A percentile compares a stretch with the other conserved stretches of the same genome.
Evolutionary conservation across 345 rosid species (phyloP).

Genomic region (Rhodamnia rubescens): DNA sequence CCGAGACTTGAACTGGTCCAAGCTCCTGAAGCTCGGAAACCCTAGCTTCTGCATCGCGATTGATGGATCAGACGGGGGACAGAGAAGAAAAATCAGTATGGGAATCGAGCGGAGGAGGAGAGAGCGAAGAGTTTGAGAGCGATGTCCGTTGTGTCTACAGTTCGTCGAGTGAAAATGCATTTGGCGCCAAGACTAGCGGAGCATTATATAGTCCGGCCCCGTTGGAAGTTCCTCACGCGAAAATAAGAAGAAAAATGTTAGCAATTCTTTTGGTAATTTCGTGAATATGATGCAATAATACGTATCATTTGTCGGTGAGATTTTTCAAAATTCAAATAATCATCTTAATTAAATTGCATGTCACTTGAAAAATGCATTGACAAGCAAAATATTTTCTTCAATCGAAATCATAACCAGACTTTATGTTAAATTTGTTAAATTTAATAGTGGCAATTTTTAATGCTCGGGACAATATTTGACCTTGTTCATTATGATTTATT

Average conservation of each 20-base stretch:
- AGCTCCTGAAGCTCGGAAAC: conserved; percentile 53
- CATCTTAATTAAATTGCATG: neutral
- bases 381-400: neutral
- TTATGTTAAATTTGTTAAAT: neutral
- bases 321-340: neutral
- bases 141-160: neutral
- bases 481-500: neutral
- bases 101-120: neutral
- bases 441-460: neutral
- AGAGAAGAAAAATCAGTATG: neutral
- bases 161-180: neutral
- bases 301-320: neutral
- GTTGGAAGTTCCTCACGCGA: neutral
- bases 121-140: neutral
- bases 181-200: neutral
- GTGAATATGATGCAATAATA: neutral
- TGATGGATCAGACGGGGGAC: neutral
- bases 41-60: conserved; percentile 65
- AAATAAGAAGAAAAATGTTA: neutral
- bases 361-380: neutral
- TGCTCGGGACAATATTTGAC: neutral
- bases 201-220: neutral
- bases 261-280: neutral
- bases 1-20: conserved; percentile 47
- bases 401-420: neutral